Evolutionary conservation across 176 grass and related monocot genomes (phyloP).

Genomic region (Triticum monococcum): DNA sequence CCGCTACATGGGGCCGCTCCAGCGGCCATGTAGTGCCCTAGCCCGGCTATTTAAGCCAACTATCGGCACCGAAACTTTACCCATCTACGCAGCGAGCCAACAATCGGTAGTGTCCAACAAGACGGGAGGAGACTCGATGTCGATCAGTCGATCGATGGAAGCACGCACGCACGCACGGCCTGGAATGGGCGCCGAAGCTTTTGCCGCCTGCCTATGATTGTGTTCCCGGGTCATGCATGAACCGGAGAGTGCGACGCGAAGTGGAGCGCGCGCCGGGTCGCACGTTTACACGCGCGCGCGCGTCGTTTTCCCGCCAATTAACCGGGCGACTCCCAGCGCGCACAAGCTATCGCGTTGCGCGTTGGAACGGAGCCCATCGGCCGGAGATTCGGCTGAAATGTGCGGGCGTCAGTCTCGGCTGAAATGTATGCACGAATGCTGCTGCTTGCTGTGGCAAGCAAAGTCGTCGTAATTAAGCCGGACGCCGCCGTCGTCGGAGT

Average conservation of each 20-base stretch:
- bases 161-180: too few relatives aligned
- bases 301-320: background rate
- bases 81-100: too few relatives aligned
- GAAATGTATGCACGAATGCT: slow-evolving; percentile 14
- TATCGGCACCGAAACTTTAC: too few relatives aligned
- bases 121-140: too few relatives aligned
- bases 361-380: background rate
- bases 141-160: too few relatives aligned
- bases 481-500: background rate
- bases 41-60: too few relatives aligned
- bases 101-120: too few relatives aligned
- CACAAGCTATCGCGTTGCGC: background rate
- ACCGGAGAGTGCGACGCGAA: background rate
- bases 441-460: background rate
- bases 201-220: too few relatives aligned
- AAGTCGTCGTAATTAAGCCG: background rate
- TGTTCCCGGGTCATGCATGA: background rate
- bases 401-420: slow-evolving; percentile 23
- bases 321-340: background rate
- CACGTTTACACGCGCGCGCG: background rate
- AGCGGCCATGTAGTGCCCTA: too few relatives aligned
- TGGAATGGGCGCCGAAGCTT: too few relatives aligned
- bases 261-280: background rate
- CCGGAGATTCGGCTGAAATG: background rate
- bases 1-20: too few relatives aligned